Percentiles rank a stretch among this genome's conserved stretches.
Conservation (phyloP, 73 alveolate species). For the Effrenium voratum region DNA sequence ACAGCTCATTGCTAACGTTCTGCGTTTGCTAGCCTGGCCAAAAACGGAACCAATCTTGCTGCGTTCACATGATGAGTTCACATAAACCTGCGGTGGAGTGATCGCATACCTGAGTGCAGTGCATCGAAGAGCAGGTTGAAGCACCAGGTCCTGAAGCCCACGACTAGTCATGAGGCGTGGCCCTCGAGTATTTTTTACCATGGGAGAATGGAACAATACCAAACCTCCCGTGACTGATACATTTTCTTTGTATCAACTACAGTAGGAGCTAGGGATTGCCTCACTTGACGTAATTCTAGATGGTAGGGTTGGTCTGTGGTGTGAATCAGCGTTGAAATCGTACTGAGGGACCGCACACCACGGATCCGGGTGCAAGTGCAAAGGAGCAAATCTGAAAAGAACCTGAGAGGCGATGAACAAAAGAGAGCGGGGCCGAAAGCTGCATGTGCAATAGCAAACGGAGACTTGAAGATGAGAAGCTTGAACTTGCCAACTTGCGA, state of each 20-base stretch:
- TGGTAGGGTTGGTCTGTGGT: not conserved
- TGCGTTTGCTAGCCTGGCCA: too few species aligned
- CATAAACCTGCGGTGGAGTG: not conserved
- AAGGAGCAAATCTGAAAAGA: too few species aligned
- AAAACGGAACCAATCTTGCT: too few species aligned
- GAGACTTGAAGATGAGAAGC: too few species aligned
- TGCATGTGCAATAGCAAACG: too few species aligned
- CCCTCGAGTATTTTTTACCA: too few species aligned
- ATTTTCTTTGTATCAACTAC: not conserved
- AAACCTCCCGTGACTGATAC: not conserved
- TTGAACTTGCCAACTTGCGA: too few species aligned
- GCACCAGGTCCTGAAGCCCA: constrained; percentile 63
- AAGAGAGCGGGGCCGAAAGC: too few species aligned
- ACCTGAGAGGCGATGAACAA: too few species aligned
- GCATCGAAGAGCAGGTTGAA: constrained; percentile 61
- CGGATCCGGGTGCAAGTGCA: too few species aligned
- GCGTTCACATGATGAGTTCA: too few species aligned
- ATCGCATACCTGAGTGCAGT: not conserved
- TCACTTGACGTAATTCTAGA: not conserved
- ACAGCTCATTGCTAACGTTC: not conserved
- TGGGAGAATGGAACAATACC: not conserved
- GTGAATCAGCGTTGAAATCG: not conserved
- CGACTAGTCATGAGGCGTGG: not conserved
- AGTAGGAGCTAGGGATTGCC: not conserved
- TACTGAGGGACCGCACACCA: too few species aligned